Evolutionary conservation across 345 rosid genomes (phyloP), one percentile per base, ranked within the genome.

Genomic region (Combretum micranthum): DNA sequence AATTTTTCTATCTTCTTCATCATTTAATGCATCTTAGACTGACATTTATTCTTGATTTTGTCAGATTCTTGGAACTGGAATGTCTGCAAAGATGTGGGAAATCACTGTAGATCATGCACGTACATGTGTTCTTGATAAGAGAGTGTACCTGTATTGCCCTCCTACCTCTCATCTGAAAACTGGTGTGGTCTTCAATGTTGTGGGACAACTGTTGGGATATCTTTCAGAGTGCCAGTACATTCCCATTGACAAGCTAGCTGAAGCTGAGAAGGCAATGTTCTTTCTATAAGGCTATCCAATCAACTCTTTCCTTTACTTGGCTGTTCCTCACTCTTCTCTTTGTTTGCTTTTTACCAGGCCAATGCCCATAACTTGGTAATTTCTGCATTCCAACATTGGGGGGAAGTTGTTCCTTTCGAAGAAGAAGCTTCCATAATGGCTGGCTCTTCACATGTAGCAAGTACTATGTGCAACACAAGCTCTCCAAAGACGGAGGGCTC

Each of bases 41-140:
- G 10, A 46, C 56, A 59, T 50, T 55, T 13, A 52, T 22, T 65
- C 44, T 47, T 63, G 57, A 59, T 47, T 44, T 58, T 15, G 55
- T 17, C 78, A 93, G 99, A 79, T 89, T 68, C 92, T 93, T 46
- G 99, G 99, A 57, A 79, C 96, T 4, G 99, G 99, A 20, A 93
- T 93, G 99, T 93, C 99, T 59, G 81, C 97, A 43, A 93, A 89
- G 81, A 93, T 87, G 97, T 93, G 99, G 97, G 99, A 93, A 62
- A 83, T 89, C 48, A 85, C 95, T 0, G 66, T 87, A 50, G 96
- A 89, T 60, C 99, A 93, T 74, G 95, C 99, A 53, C 78, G 73
- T 48, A 80, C 97, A 1, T 93, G 97, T 62, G 74, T 72, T 44
- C 74, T 93, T 49, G 96, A 93, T 72, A 83, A 75, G 68, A 85